Percentiles rank a stretch among this genome's conserved stretches.
Evolutionary conservation across 2,329 filamentous ascomycete genomes (phyloP).

Genomic region (Aspergillus sp.): DNA sequence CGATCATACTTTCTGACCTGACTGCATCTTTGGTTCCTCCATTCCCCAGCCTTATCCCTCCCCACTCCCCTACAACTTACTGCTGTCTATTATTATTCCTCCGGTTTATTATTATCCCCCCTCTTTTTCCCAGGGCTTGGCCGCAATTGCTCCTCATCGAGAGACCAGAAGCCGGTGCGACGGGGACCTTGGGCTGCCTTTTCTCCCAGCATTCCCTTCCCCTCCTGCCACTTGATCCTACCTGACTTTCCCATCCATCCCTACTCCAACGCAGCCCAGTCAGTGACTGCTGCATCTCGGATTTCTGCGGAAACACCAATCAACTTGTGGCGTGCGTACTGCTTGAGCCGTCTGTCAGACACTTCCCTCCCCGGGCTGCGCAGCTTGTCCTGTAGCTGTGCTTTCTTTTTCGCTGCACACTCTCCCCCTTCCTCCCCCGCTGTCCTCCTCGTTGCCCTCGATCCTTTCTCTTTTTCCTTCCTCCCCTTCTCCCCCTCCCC

Average conservation of each 20-base stretch:
- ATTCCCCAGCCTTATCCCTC: constrained; percentile 8
- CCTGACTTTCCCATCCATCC: constrained; percentile 2
- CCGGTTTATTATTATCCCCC: constrained; percentile 6
- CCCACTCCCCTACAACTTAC: constrained; percentile 1
- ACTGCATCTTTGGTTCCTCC: constrained; percentile 12
- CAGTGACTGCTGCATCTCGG: constrained; percentile 12
- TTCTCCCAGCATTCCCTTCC: neutral
- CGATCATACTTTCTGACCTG: constrained; percentile 7
- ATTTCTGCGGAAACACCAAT: constrained; percentile 17
- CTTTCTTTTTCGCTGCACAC: constrained; percentile 11
- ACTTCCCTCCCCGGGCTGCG: constrained; percentile 4
- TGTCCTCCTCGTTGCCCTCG: constrained; percentile 12
- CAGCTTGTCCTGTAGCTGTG: constrained; percentile 11
- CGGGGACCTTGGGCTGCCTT: constrained; percentile 3
- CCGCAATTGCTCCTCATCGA: neutral
- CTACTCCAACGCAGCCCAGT: constrained; percentile 3
- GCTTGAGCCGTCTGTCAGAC: constrained; percentile 13
- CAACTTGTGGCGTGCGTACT: constrained; percentile 13
- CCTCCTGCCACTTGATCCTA: neutral
- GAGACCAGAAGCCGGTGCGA: neutral
- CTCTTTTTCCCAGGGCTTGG: constrained; percentile 3
- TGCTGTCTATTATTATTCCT: constrained; percentile 10
- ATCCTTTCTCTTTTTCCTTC: constrained; percentile 5
- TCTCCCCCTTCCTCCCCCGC: constrained; percentile 3
- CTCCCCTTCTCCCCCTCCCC: constrained; percentile 1